A percentile compares a stretch with the other conserved stretches of the same genome.
phyloP scores from a whole-genome alignment of 352 stramenopile species.

The Pythium grandisporangium region DNA sequence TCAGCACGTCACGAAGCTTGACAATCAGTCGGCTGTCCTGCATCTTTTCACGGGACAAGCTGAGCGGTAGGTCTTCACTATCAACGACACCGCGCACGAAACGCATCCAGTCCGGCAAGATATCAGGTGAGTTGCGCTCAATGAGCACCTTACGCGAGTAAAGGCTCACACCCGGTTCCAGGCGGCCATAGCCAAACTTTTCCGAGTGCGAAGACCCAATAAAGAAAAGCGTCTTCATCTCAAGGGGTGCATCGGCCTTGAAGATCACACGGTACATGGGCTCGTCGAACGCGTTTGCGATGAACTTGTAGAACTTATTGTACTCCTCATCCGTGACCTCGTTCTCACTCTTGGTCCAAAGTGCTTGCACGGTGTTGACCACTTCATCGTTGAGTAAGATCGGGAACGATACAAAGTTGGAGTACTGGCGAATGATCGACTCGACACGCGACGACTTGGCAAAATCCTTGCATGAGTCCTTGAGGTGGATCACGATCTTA shows the following conservation, averaged over 20 bases:
- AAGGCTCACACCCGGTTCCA: constrained; percentile 96
- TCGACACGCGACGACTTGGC: constrained; percentile 88
- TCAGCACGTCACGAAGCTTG: constrained; percentile 96
- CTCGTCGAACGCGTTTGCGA: constrained; percentile 93
- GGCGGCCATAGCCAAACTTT: constrained; percentile 93
- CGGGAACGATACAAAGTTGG: constrained; percentile 99
- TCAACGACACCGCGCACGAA: constrained; percentile 89
- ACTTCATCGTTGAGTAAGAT: constrained; percentile 96
- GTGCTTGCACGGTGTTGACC: constrained; percentile 97
- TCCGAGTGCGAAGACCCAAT: constrained; percentile 95
- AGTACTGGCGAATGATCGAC: constrained; percentile 98
- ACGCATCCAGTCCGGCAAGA: constrained; percentile 98
- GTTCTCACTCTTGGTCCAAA: constrained; percentile 96
- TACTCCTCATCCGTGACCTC: constrained; percentile 96
- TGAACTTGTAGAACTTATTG: constrained; percentile 97
- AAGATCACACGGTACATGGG: constrained; percentile 95
- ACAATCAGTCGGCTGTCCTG: constrained; percentile 96
- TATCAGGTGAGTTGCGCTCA: constrained; percentile 94
- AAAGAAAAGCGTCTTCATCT: constrained; percentile 98
- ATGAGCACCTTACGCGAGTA: constrained; percentile 99
- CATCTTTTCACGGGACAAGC: constrained; percentile 98
- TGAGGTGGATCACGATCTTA: constrained; percentile 97
- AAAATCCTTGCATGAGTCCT: constrained; percentile 96
- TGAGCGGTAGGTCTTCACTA: constrained; percentile 98
- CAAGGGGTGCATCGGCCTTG: constrained; percentile 96